phyloP scores from a whole-genome alignment of 1,284 basidiomycete species.

The Tilletia caries region DNA sequence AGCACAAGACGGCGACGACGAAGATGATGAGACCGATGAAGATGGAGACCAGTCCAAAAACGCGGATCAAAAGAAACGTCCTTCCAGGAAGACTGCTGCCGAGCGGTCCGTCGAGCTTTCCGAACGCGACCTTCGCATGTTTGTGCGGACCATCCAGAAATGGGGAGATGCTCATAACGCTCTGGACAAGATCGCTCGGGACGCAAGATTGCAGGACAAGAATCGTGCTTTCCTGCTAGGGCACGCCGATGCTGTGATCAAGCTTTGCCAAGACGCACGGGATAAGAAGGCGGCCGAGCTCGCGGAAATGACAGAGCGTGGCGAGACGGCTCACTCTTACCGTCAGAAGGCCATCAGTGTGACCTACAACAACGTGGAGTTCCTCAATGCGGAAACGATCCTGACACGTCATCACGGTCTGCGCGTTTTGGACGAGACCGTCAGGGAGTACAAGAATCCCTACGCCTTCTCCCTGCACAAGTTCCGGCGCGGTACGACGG shows the following conservation, averaged over 20 bases:
- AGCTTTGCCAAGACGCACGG: constrained; percentile 77
- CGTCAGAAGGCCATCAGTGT: constrained; percentile 94
- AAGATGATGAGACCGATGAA: constrained; percentile 54
- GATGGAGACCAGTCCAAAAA: constrained; percentile 18
- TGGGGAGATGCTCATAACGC: constrained; percentile 96
- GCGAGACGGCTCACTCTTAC: constrained; percentile 63
- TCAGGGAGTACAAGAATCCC: constrained; percentile 61
- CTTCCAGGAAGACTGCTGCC: constrained; percentile 65
- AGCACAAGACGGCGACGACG: constrained; percentile 67
- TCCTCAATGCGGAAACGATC: constrained; percentile 97
- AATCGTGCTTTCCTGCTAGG: constrained; percentile 88
- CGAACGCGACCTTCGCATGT: constrained; percentile 90
- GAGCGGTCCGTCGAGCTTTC: constrained; percentile 95
- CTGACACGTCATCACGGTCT: constrained; percentile 85
- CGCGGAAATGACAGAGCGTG: constrained; percentile 61
- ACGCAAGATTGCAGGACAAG: constrained; percentile 91
- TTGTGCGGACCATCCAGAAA: constrained; percentile 90
- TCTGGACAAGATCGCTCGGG: constrained; percentile 86
- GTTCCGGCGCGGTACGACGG: constrained; percentile 84
- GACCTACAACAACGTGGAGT: constrained; percentile 79
- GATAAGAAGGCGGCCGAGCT: constrained; percentile 69
- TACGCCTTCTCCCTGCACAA: constrained; percentile 72
- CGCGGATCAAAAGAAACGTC: constrained; percentile 36
- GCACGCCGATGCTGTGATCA: constrained; percentile 87
- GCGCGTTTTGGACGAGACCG: constrained; percentile 72